A percentile compares a stretch with the other conserved stretches of the same genome.
Conservation (phyloP, 164 flowering plant genomes). For the Umbellularia californica region DNA sequence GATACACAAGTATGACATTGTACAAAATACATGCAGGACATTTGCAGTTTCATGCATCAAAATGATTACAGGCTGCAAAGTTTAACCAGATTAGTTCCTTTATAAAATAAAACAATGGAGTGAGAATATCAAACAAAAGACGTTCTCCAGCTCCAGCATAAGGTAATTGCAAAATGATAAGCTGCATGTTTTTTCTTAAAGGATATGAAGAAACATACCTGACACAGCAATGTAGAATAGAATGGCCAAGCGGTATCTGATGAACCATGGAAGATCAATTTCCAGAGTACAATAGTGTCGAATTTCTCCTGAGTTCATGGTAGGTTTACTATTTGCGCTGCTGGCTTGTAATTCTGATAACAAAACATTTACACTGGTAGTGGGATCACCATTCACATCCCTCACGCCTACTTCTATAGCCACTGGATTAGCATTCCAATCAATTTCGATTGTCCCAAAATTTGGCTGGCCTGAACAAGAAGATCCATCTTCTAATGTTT, state of each 20-base stretch:
- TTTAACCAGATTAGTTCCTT: background rate
- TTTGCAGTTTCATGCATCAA: too few species aligned
- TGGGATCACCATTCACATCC: slow-evolving; percentile 51
- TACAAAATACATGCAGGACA: background rate
- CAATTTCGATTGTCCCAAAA: slow-evolving; percentile 64
- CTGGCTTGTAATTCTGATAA: slow-evolving; percentile 37
- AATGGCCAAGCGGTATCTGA: slow-evolving; percentile 52
- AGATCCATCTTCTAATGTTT: slow-evolving; percentile 9
- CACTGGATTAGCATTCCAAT: slow-evolving; percentile 60
- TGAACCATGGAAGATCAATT: slow-evolving; percentile 50
- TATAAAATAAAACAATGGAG: too few species aligned
- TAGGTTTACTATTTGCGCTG: slow-evolving; percentile 1
- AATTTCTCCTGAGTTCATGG: slow-evolving; percentile 16
- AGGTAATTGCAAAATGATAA: background rate
- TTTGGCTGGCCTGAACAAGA: slow-evolving; percentile 53
- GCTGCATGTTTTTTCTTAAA: too few species aligned
- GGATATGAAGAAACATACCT: slow-evolving; percentile 20
- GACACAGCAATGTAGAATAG: slow-evolving; percentile 36
- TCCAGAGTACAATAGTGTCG: slow-evolving; percentile 55
- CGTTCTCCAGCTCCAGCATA: background rate
- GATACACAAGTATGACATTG: background rate
- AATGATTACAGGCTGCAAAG: background rate
- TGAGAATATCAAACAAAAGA: background rate
- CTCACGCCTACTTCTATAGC: slow-evolving; percentile 47
- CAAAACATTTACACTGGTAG: slow-evolving; percentile 31